Evolutionary conservation across 345 rosid genomes (phyloP).

Genomic region (Euphorbia peplus): DNA sequence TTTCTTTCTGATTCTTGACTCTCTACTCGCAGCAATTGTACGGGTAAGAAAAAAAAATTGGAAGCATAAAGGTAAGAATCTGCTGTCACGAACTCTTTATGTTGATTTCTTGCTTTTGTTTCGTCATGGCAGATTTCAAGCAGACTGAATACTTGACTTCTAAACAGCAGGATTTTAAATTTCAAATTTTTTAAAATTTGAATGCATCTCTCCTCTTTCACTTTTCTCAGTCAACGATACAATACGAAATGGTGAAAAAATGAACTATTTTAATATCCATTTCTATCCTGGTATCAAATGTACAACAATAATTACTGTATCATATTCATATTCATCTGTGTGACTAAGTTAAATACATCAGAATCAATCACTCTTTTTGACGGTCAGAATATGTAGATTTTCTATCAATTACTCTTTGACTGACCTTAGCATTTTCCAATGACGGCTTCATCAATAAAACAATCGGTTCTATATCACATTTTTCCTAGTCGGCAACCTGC

Average conservation of each 20-base stretch:
- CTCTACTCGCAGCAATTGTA: background rate
- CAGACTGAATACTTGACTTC: no score
- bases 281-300: constrained; percentile 1
- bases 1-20: background rate
- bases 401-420: no score
- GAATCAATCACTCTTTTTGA: background rate
- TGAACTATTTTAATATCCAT: background rate
- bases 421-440: background rate
- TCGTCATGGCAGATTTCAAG: no score
- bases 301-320: constrained; percentile 12
- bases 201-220: constrained; percentile 1
- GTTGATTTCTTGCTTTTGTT: no score
- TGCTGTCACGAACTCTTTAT: no score
- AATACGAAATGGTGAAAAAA: background rate
- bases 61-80: background rate
- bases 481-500: constrained; percentile 39
- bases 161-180: no score
- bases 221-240: background rate
- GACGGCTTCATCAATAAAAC: background rate
- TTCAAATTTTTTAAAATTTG: no score
- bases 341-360: background rate
- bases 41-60: no score
- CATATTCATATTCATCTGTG: background rate
- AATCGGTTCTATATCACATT: background rate
- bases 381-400: background rate